Evolutionary conservation across 1,284 basidiomycete species (phyloP), one percentile per base, ranked within the genome.

Genomic region (Exobasidium cylindrosporum): DNA sequence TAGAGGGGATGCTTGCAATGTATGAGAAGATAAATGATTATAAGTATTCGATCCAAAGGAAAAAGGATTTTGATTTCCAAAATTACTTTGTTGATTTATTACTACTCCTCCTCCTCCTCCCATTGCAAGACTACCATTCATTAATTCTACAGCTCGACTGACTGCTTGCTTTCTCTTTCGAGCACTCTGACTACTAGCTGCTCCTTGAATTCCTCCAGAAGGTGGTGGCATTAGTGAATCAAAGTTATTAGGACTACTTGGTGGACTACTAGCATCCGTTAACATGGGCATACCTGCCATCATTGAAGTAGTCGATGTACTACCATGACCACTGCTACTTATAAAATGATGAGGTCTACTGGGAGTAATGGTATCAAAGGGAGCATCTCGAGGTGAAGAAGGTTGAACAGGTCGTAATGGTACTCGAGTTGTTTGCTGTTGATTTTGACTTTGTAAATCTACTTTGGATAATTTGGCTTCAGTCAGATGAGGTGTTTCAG

Each of bases 261-360:
- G 73, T 11, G 74, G 74, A 44, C 70, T 73, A 66, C 67, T 70
- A 54, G 73, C 69, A 55, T 74, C 71, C 43, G 72, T 70, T 50
- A 76, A 62, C 58, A 66, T 64, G 4, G 74, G 74, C 40, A 74
- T 54, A 14, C 21, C 21, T 17, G 53, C 40, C 53, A 55, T 55
- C n/a, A 50, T 32, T 6, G 57, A 31, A n/a, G 13, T 53, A 6
- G 47, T 32, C n/a, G 40, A 52, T 10, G 23, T 35, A 64, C 67
- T 69, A 40, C 67, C 65, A n/a, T 60, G 62, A 40, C 63, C 56
- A 62, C 72, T 74, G 64, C 70, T 68, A 40, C 61, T 60, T 31
- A 66, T 68, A 21, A 66, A 65, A 28, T 63, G 32, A 24, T 60
- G 64, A 21, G 67, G 64, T 24, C 72, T 66, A 46, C 65, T 60